Base-by-base conservation (phyloP, 768 basidiomycete genomes). In the Lanmaoa pseudosensibilis region DNA sequence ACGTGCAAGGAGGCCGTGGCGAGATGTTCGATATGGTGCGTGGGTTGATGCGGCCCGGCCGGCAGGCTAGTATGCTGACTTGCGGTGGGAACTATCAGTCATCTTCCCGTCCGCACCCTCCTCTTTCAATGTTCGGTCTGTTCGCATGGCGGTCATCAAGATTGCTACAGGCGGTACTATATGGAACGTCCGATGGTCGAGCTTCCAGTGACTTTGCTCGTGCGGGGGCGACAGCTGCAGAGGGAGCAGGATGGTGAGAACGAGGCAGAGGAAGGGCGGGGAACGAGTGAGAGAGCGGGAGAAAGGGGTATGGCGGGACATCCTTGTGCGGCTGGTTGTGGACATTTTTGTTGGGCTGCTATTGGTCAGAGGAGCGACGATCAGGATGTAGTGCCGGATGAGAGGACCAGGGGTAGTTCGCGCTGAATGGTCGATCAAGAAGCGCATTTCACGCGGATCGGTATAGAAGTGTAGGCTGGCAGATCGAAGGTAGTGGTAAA, bases 331-430 rank as follows among this genome's bases (percentile, higher is more conserved):
- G 82, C 88, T 41, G 91, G 90, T 5, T 93, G 90, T 71, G 90
- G 91, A 0, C 91, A 93, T 73, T 80, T 80, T 61, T 93, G 90
- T 62, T 92, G 89, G 89, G 82, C 80, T 16, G 75, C 77, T n/a
- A 46, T 70, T 19, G 46, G 57, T 19, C 54, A 52, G 21, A 32
- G 44, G 34, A 41, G 37, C 7, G 54, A 47, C 27, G 57, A 51
- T n/a, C 54, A 33, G 46, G 62, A 46, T 40, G 30, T 23, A 16
- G 23, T 27, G 5, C 37, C 25, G 4, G 37, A 38, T 39, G 25
- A n/a, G 48, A 23, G 30, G 56, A 19, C 21, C 34, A 36, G 33
- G 40, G 38, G 9, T 21, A 46, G 21, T n/a, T 50, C n/a, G n/a
- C 27, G 27, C n/a, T 21, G 37, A 50, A 25, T 6, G 7, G 38